Conservation (phyloP, 495 filamentous ascomycete genomes). For the Hypoxylon fuscum region DNA sequence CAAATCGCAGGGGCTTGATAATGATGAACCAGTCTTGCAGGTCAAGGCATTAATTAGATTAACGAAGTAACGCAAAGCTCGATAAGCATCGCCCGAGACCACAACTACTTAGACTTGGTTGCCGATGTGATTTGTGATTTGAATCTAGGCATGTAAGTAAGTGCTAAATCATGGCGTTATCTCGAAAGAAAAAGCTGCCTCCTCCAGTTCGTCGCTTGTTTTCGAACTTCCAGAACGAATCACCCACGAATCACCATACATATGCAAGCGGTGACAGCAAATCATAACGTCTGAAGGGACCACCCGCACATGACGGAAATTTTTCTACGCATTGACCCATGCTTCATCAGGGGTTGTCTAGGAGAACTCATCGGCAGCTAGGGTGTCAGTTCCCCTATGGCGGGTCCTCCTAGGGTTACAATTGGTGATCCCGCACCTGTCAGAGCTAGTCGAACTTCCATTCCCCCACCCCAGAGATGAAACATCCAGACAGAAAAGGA, state of each 20-base stretch:
- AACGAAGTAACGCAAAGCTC: not conserved
- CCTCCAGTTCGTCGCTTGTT: not conserved
- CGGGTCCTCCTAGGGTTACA: slow-evolving; percentile 32
- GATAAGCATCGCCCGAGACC: not conserved
- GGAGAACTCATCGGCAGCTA: slow-evolving; percentile 18
- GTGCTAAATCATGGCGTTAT: not conserved
- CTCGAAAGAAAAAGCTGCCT: not conserved
- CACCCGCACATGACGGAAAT: slow-evolving; percentile 23
- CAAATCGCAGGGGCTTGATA: slow-evolving; percentile 14
- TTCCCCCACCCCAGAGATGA: slow-evolving; percentile 16
- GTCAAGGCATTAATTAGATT: slow-evolving; percentile 3
- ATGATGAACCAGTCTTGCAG: slow-evolving; percentile 8
- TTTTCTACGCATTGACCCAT: slow-evolving; percentile 35
- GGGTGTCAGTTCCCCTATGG: slow-evolving; percentile 26
- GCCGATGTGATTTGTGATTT: not conserved
- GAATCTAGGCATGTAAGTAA: not conserved
- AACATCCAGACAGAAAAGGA: slow-evolving; percentile 3
- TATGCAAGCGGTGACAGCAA: slow-evolving; percentile 6
- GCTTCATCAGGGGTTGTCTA: slow-evolving; percentile 18
- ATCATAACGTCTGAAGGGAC: not conserved
- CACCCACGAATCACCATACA: not conserved
- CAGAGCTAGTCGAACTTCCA: slow-evolving; percentile 3
- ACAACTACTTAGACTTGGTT: not conserved
- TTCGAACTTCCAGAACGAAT: not conserved
- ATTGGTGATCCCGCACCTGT: slow-evolving; percentile 28